Percentiles rank a stretch among this genome's conserved stretches.
Conservation (phyloP, 1,284 basidiomycete genomes). For the Ganoderma sp. region DNA sequence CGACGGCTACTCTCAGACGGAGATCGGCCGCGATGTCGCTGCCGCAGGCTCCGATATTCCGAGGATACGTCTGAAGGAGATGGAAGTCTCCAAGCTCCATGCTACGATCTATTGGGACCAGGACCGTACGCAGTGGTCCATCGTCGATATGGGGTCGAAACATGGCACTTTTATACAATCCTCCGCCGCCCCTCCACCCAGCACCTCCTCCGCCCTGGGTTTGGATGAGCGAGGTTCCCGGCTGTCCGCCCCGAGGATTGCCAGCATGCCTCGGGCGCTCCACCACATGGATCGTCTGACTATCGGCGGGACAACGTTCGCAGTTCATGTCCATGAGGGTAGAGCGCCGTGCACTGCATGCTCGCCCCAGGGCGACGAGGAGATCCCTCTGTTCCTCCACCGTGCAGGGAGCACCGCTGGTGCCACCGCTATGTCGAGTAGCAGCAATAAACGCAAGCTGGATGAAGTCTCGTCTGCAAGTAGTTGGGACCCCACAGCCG, state of each 20-base stretch:
- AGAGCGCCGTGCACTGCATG: constrained; percentile 67
- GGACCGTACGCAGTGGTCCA: constrained; percentile 60
- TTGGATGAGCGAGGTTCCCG: constrained; percentile 46
- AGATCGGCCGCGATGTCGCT: constrained; percentile 71
- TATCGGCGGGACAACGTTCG: constrained; percentile 71
- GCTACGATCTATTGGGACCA: constrained; percentile 76
- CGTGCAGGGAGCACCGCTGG: constrained; percentile 36
- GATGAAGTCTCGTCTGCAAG: constrained; percentile 31
- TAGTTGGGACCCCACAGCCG: not conserved
- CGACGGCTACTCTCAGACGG: constrained; percentile 66
- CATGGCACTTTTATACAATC: constrained; percentile 72
- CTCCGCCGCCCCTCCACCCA: constrained; percentile 14
- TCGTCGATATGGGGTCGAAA: constrained; percentile 83
- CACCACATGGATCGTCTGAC: constrained; percentile 67
- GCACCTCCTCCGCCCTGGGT: constrained; percentile 3
- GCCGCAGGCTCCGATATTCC: constrained; percentile 56
- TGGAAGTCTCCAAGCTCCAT: constrained; percentile 81
- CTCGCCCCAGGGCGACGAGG: constrained; percentile 51
- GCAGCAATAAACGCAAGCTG: constrained; percentile 42
- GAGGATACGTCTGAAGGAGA: constrained; percentile 76
- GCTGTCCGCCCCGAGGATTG: constrained; percentile 65
- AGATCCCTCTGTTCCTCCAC: constrained; percentile 64
- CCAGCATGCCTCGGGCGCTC: constrained; percentile 69
- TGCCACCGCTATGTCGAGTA: constrained; percentile 23
- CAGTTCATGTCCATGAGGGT: constrained; percentile 69